phyloP scores from a whole-genome alignment of 2,329 filamentous ascomycete species.

The Neonectria magnoliae region DNA sequence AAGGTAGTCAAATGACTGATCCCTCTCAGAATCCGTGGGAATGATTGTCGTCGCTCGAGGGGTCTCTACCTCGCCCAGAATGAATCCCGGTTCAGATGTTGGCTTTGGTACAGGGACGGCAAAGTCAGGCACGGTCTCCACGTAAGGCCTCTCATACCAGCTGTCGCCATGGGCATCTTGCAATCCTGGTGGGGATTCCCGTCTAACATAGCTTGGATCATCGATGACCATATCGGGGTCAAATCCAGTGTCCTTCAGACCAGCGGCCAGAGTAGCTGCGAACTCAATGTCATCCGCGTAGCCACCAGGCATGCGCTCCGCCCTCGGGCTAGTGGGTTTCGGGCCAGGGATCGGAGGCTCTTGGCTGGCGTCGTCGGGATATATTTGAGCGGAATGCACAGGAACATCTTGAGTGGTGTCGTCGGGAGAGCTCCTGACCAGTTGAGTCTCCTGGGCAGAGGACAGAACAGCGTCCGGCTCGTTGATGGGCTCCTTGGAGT shows the following conservation, averaged over 20 bases:
- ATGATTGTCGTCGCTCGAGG: conserved; percentile 45
- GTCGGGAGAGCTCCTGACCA: conserved; percentile 29
- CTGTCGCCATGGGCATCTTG: conserved; percentile 55
- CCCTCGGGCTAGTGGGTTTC: conserved; percentile 61
- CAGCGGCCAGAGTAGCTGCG: conserved; percentile 74
- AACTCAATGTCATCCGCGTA: conserved; percentile 77
- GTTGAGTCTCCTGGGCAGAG: conserved; percentile 18
- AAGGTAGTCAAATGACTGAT: conserved; percentile 13
- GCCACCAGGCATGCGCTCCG: conserved; percentile 67
- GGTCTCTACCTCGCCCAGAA: conserved; percentile 60
- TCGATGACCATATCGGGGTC: conserved; percentile 76
- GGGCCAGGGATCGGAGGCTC: conserved; percentile 65
- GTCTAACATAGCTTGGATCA: conserved; percentile 69
- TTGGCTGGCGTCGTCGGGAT: conserved; percentile 53
- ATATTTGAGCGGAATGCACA: conserved; percentile 35
- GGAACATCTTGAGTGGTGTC: conserved; percentile 31
- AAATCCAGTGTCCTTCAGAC: conserved; percentile 75
- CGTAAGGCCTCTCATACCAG: conserved; percentile 61
- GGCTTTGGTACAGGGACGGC: conserved; percentile 41
- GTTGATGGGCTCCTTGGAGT: conserved; percentile 49
- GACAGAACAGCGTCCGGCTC: conserved; percentile 44
- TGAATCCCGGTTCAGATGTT: conserved; percentile 53
- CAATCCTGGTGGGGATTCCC: conserved; percentile 71
- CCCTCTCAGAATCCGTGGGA: conserved; percentile 28
- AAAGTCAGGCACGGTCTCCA: conserved; percentile 59